Evolutionary conservation across 768 basidiomycete genomes (phyloP), one percentile per base, ranked within the genome.

Genomic region (Lactarius tabidus): DNA sequence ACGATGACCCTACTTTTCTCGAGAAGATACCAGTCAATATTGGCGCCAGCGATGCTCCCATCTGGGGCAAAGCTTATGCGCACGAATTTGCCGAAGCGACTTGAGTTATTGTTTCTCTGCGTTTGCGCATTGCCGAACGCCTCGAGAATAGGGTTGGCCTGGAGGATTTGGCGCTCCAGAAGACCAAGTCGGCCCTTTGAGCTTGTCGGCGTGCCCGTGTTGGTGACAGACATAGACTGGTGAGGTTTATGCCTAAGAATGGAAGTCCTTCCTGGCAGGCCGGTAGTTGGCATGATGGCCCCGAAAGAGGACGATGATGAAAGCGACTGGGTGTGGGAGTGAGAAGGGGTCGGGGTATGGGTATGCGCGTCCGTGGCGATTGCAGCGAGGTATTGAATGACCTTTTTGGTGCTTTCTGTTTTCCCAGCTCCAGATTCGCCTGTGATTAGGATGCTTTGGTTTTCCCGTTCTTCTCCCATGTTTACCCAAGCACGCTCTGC

Each of bases 351-450:
- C 3, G 81, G 73, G 18, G 81, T 73, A 10, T 84, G 79, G 20
- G 79, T 77, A 70, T 91, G 85, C 1, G 84, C 80, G 70, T 95
- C 92, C 14, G 92, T 86, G 2, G 97, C 97, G 70, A 98, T 98
- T 8, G 97, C 93, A 1, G 97, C 96, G 48, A 99, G 86, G 77
- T 98, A 99, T 75, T 98, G 97, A 61, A 99, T 99, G 72, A 98
- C 96, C 73, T 98, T 98, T 83, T 99, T 98, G 17, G 91, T 92
- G 77, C 96, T 98, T 74, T 98, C 97, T 2, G 97, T 99, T 81
- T 98, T 99, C 52, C 97, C 97, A 4, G 97, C 97, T 39, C 97
- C 97, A 9, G 97, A 98, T 81, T 99, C 97, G 51, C 97, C 97
- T 92, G 97, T 99, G 77, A 99, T 98, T 35, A 99, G 83, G 63